Conservation (phyloP, 2,329 filamentous ascomycete genomes). For the Lizonia empirigonia region DNA sequence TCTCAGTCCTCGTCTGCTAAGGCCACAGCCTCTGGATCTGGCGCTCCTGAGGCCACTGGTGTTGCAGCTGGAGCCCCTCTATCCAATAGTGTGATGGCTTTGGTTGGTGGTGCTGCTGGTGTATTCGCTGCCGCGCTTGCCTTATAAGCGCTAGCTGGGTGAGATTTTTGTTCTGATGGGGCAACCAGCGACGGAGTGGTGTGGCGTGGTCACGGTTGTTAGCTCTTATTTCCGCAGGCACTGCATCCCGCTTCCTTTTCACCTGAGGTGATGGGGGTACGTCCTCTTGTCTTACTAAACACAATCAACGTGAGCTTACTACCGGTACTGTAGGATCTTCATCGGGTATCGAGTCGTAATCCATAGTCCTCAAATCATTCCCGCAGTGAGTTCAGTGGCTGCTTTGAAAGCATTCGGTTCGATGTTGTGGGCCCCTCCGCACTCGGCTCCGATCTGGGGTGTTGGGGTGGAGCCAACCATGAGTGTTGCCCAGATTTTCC, state of each 20-base stretch:
- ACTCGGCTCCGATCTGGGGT: constrained; percentile 10
- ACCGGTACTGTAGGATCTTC: not conserved
- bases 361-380: constrained; percentile 4
- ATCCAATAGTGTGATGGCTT: constrained; percentile 25
- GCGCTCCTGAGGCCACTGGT: constrained; percentile 20
- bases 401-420: not conserved
- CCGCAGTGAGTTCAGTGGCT: constrained; percentile 13
- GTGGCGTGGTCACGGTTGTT: constrained; percentile 11
- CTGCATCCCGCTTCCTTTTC: not conserved
- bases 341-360: constrained; percentile 1
- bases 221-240: not conserved
- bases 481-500: constrained; percentile 1
- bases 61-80: constrained; percentile 27
- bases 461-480: constrained; percentile 15
- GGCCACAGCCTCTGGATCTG: constrained; percentile 16
- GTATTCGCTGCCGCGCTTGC: constrained; percentile 32
- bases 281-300: constrained; percentile 1
- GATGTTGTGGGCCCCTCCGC: constrained; percentile 11
- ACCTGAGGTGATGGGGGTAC: not conserved
- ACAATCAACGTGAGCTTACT: not conserved
- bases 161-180: constrained; percentile 3
- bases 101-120: constrained; percentile 32
- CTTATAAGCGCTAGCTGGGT: constrained; percentile 22
- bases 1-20: constrained; percentile 4
- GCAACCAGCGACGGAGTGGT: constrained; percentile 6